Percentiles rank a stretch among this genome's conserved stretches.
phyloP scores from a whole-genome alignment of 2,329 filamentous ascomycete species.

The Phaeophleospora eucalypticola region DNA sequence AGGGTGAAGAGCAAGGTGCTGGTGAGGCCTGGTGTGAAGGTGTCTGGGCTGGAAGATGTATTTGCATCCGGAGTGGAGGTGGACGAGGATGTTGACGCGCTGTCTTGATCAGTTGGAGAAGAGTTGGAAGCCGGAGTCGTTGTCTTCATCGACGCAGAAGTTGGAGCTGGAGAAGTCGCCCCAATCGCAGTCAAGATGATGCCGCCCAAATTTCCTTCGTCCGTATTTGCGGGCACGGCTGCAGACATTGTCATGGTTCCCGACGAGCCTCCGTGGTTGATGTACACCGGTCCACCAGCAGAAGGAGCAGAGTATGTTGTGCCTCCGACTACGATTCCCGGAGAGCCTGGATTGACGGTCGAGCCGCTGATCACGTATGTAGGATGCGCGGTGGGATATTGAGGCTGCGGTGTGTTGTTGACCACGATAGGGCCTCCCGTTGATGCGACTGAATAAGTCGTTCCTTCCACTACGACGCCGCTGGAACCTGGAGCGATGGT shows the following conservation, averaged over 20 bases:
- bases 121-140: too few relatives aligned
- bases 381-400: background rate
- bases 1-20: too few relatives aligned
- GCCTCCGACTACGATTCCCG: background rate
- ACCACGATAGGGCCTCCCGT: conserved; percentile 3
- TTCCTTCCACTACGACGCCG: conserved; percentile 1
- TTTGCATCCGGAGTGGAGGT: too few relatives aligned
- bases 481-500: conserved; percentile 4
- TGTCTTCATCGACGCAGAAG: too few relatives aligned
- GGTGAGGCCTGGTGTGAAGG: too few relatives aligned
- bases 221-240: background rate
- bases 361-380: background rate
- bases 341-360: background rate
- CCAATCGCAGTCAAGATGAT: too few relatives aligned
- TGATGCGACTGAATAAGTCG: conserved; percentile 5
- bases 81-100: too few relatives aligned
- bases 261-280: background rate
- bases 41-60: too few relatives aligned
- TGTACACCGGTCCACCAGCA: background rate
- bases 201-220: too few relatives aligned
- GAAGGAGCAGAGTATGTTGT: too few relatives aligned
- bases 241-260: background rate
- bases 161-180: too few relatives aligned
- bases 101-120: too few relatives aligned
- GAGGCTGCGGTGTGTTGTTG: background rate